A percentile compares a stretch with the other conserved stretches of the same genome.
Conservation (phyloP, 768 basidiomycete species). For the Lactarius indigo region DNA sequence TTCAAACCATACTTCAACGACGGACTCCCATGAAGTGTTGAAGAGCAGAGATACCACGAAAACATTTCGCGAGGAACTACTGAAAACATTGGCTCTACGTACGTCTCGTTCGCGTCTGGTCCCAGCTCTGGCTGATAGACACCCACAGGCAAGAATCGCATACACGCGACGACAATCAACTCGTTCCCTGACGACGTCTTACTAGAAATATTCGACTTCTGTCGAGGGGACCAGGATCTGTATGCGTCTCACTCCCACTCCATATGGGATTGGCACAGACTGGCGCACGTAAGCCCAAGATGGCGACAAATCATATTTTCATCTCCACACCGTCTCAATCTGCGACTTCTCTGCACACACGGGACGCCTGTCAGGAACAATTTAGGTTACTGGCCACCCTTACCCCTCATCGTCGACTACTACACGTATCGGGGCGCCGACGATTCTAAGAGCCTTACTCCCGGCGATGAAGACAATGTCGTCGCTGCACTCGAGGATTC, state of each 20-base stretch:
- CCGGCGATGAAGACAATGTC: not conserved
- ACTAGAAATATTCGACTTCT: constrained; percentile 9
- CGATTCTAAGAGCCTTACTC: not conserved
- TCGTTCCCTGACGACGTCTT: constrained; percentile 6
- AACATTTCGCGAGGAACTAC: not conserved
- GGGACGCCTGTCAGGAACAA: not conserved
- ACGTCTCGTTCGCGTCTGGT: not conserved
- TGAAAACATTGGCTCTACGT: not conserved
- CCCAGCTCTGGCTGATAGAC: not conserved
- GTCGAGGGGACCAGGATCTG: not conserved
- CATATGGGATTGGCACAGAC: not conserved
- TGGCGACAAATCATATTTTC: constrained; percentile 5
- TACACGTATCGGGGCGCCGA: not conserved
- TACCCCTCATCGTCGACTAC: not conserved
- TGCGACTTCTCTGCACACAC: constrained; percentile 4
- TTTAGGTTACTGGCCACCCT: not conserved
- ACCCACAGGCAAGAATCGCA: not conserved
- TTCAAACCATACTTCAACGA: not conserved
- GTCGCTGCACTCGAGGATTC: not conserved
- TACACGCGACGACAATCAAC: not conserved
- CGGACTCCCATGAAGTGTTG: not conserved
- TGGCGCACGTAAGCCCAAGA: constrained; percentile 7
- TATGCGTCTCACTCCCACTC: not conserved
- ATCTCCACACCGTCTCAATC: not conserved
- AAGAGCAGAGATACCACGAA: not conserved